Evolutionary conservation across 2,329 filamentous ascomycete species (phyloP).

Genomic region (Ophiocordyceps australis): DNA sequence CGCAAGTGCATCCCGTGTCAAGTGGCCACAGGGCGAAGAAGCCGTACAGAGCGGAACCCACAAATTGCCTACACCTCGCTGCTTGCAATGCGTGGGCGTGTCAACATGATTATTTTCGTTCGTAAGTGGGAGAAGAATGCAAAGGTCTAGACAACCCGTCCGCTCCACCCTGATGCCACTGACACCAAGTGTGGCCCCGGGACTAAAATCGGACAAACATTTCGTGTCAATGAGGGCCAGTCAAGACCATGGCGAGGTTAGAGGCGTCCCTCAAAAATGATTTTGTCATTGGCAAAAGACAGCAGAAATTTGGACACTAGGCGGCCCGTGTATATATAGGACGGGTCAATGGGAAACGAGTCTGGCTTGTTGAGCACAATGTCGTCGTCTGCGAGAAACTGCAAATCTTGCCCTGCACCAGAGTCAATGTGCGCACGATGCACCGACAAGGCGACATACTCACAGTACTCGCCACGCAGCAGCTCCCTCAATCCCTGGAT

Average conservation of each 20-base stretch:
- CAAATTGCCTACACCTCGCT: constrained; percentile 44
- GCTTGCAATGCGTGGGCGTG: constrained; percentile 36
- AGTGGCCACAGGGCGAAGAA: neutral
- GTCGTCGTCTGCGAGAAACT: constrained; percentile 25
- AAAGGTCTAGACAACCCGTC: constrained; percentile 50
- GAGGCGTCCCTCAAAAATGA: constrained; percentile 21
- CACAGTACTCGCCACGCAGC: constrained; percentile 24
- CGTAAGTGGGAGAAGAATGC: constrained; percentile 45
- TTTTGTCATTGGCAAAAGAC: constrained; percentile 31
- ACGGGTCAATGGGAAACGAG: constrained; percentile 26
- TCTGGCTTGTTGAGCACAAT: constrained; percentile 25
- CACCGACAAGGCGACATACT: constrained; percentile 8
- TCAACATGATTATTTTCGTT: constrained; percentile 38
- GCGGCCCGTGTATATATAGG: constrained; percentile 31
- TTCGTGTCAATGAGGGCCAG: too few relatives aligned
- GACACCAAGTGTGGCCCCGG: constrained; percentile 34
- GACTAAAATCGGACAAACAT: constrained; percentile 47
- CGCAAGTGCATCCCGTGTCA: constrained; percentile 1
- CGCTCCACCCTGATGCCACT: constrained; percentile 46
- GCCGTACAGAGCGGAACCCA: constrained; percentile 16
- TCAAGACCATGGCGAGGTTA: too few relatives aligned
- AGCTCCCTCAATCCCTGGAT: constrained; percentile 24
- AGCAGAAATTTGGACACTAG: constrained; percentile 34
- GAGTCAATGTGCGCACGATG: neutral
- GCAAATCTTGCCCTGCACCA: constrained; percentile 15